Evolutionary conservation across 202 grass and related monocot genomes (phyloP), one percentile per base, ranked within the genome.

Genomic region (Panicum virgatum): DNA sequence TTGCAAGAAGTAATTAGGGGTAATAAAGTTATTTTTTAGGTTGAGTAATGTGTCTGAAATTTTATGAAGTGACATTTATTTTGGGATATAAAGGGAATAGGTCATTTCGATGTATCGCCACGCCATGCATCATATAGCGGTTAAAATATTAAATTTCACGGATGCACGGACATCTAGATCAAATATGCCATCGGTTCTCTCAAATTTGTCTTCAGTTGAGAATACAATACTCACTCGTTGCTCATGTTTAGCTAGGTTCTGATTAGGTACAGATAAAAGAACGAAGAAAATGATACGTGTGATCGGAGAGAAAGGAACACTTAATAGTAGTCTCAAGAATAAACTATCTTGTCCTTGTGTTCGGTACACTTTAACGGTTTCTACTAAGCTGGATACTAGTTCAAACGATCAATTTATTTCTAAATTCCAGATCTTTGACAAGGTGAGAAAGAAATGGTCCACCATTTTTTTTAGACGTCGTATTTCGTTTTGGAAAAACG

Each of bases 291-390:
- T 16, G 62, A 47, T 39, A 47, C 50, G 9, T 60, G 59, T 22
- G 13, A 59, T 76, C 37, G 6, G 4, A 43, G n/a, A 3, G 51
- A 77, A 50, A 69, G 5, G 40, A 14, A 50, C 50, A 47, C 50
- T 43, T 37, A 78, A 42, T 43, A 14, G 2, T n/a, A 72, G 7
- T 52, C 9, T 12, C 18, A 29, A 13, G 20, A 81, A 19, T 27
- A 60, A 10, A 23, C 12, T 61, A 66, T 2, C 5, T 0, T 40
- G 12, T n/a, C 45, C 26, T 12, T 42, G 36, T n/a, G 77, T 39
- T 77, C 15, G 64, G 27, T 82, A 77, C 18, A 40, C 77, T 85
- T 85, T 47, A 39, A 76, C 69, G 20, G 76, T 63, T 80, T 75
- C 20, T 58, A 59, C 20, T 39, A 43, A 15, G 23, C 19, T 61